Evolutionary conservation across 495 filamentous ascomycete genomes (phyloP), one percentile per base, ranked within the genome.

Genomic region (Thozetella sp.): DNA sequence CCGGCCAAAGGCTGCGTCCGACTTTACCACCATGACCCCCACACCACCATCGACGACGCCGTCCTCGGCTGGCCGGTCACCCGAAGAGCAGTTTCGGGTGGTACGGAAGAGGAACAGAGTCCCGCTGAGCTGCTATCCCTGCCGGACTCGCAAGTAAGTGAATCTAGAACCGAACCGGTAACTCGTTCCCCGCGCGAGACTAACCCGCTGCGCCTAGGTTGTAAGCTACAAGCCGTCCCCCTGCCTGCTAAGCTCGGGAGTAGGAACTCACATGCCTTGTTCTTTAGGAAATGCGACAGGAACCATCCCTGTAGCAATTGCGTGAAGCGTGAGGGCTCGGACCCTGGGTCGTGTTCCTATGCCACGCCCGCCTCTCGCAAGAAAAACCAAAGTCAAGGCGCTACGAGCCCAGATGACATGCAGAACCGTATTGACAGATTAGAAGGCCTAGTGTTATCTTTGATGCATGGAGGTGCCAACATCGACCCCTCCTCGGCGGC

Each of bases 341-440:
- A 97, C 73, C 86, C 91, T 11, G 72, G 82, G 54, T 91, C 91
- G 37, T 99, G 95, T 76, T 90, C 90, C 59, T 99, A 98, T 80
- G 95, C 95, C 27, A 84, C 92, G 59, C 85, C 89, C 22, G 83
- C 84, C 45, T 83, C 79, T 48, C 89, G 93, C 63, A 92, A 90
- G 71, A 96, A 91, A 83, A 87, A 83, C 67, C 87, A 88, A 74
- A 83, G 56, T 74, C 84, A 69, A 84, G 85, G 62, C 77, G 85
- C 68, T 76, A 80, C 63, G 77, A 83, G 55, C 81, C 90, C 95
- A 25, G 94, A 97, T 83, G 95, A 97, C 73, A 99, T 99, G 95
- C 95, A 99, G 76, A 96, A 93, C 68, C 90, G 95, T 70, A 99
- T 99, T 75, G 93, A 99, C 77, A 88, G 95, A 63, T 76, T 99